These are phyloP conservation scores for Kluyveromyces sp. DNA, from an alignment of 1,139 yeast genomes.

Conservation along the genomic window DNA sequence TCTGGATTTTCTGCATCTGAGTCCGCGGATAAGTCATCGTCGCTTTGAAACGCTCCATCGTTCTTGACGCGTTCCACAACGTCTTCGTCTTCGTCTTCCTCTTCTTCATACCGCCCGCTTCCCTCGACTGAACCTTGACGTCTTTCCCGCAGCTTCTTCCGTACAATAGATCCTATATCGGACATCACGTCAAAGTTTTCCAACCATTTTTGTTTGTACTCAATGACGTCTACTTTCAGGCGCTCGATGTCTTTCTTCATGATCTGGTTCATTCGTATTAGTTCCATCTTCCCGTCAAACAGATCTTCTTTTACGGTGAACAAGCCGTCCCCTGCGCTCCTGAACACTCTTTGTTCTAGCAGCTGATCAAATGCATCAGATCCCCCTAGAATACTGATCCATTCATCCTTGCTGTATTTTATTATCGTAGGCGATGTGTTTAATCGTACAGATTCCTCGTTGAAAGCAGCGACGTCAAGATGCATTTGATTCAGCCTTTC, in stretches of 20 bases:
- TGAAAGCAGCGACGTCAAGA: conserved; percentile 20
- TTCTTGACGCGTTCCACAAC: conserved; percentile 12
- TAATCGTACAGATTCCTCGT: conserved; percentile 22
- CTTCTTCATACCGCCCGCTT: conserved; percentile 6
- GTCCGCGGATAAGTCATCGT: conserved; percentile 9
- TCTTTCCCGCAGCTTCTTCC: conserved; percentile 20
- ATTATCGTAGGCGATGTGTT: conserved; percentile 21
- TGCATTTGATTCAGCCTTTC: conserved; percentile 21
- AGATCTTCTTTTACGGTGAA: conserved; percentile 13
- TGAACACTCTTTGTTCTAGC: conserved; percentile 21
- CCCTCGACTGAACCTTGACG: conserved; percentile 8
- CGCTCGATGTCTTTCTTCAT: conserved; percentile 25
- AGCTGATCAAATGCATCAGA: conserved; percentile 18
- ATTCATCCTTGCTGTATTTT: conserved; percentile 20
- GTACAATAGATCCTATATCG: conserved; percentile 22
- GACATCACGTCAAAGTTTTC: conserved; percentile 27
- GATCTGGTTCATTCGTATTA: conserved; percentile 19
- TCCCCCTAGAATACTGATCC: conserved; percentile 26
- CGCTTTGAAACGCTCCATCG: conserved; percentile 9
- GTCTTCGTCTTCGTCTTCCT: conserved; percentile 14
- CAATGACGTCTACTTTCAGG: conserved; percentile 18
- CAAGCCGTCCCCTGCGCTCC: conserved; percentile 12
- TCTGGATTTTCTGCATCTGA: conserved; percentile 6
- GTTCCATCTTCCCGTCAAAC: conserved; percentile 18
- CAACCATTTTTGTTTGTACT: conserved; percentile 27